Percentiles rank a stretch among this genome's conserved stretches.
These are phyloP conservation scores for Vaccinium corymbosum DNA, from an alignment of 148 eudicot species.

Conservation along the genomic window DNA sequence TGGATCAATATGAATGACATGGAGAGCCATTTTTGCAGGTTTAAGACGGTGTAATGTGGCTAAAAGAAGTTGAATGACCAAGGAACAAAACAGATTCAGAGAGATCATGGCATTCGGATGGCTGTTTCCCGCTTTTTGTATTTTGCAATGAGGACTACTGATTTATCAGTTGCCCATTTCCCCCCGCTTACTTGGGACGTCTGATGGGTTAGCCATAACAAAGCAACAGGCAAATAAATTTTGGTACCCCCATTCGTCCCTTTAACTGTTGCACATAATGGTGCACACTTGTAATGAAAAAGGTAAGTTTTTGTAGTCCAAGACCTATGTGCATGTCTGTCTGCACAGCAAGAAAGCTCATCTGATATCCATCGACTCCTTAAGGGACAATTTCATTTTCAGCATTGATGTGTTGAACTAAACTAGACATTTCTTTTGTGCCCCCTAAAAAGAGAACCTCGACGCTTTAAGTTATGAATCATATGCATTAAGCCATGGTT, in stretches of 20 bases:
- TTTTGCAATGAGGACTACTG: neutral
- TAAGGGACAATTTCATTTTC: neutral
- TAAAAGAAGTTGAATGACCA: neutral
- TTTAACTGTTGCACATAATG: neutral
- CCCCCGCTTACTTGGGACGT: neutral
- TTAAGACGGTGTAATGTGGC: neutral
- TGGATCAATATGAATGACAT: neutral
- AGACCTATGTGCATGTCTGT: neutral
- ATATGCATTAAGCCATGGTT: neutral
- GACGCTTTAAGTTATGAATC: neutral
- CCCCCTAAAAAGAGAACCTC: neutral
- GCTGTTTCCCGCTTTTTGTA: neutral
- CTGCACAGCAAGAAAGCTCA: neutral
- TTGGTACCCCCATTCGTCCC: neutral
- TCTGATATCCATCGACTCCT: neutral
- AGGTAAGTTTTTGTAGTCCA: neutral
- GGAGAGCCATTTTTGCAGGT: neutral
- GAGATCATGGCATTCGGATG: neutral
- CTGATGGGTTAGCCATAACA: neutral
- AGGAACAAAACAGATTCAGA: constrained; percentile 2
- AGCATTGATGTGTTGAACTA: neutral
- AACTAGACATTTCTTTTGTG: neutral
- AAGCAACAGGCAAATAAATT: neutral
- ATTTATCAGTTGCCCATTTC: neutral
- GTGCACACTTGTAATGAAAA: neutral